These are phyloP conservation scores for Cucumis hystrix DNA, from an alignment of 306 rosid species.

Conservation along the genomic window DNA sequence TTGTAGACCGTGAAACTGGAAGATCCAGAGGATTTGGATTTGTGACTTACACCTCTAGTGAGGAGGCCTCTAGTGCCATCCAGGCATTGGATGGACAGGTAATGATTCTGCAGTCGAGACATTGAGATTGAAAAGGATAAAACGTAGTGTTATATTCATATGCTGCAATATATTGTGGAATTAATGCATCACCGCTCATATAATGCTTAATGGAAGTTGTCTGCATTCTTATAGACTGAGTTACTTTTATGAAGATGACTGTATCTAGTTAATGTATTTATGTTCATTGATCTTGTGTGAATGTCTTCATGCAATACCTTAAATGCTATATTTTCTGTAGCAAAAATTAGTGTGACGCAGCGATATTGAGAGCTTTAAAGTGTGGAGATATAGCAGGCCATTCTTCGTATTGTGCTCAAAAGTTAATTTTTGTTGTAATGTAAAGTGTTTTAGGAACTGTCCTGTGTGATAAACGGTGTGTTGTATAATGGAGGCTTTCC, in stretches of 20 bases:
- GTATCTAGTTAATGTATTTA: not conserved
- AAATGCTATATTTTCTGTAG: not conserved
- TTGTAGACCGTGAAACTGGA: conserved; percentile 71
- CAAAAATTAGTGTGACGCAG: too few species aligned
- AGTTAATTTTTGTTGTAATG: not conserved
- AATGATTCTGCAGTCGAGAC: conserved; percentile 5
- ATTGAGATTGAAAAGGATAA: not conserved
- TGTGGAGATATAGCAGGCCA: not conserved
- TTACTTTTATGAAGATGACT: not conserved
- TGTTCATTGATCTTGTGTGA: not conserved
- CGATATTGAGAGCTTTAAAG: not conserved
- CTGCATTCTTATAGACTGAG: not conserved
- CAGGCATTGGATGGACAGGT: conserved; percentile 94
- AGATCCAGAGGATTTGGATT: conserved; percentile 92
- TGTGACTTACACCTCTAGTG: conserved; percentile 49
- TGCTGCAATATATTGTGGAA: not conserved
- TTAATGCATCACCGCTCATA: not conserved
- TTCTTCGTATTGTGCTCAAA: not conserved
- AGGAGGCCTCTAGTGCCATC: conserved; percentile 84
- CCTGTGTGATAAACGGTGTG: not conserved
- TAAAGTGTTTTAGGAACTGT: not conserved
- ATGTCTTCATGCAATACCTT: not conserved
- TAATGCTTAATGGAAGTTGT: not conserved
- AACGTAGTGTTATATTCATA: not conserved
- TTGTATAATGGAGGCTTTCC: not conserved